phyloP scores from a whole-genome alignment of 2,329 filamentous ascomycete species.

The Cordyceps javanica region DNA sequence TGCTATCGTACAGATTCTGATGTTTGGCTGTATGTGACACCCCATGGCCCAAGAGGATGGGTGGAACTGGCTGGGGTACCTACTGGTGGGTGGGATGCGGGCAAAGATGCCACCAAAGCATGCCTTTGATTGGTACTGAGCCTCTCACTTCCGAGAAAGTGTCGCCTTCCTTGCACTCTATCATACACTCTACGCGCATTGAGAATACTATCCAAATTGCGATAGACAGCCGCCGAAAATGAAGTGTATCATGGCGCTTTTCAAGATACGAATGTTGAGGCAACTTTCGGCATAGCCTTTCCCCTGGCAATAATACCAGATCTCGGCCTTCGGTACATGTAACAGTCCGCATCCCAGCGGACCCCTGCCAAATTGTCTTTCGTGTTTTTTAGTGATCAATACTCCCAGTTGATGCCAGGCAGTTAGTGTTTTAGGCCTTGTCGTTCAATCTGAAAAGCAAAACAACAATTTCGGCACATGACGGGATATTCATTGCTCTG shows the following conservation, averaged over 20 bases:
- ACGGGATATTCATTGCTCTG: too few relatives aligned
- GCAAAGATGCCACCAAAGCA: not conserved
- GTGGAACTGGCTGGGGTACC: not conserved
- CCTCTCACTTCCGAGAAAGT: too few relatives aligned
- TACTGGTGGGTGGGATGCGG: not conserved
- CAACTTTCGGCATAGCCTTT: not conserved
- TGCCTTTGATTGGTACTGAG: too few relatives aligned
- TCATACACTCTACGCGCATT: too few relatives aligned
- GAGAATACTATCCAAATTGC: not conserved
- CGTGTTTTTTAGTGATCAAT: not conserved
- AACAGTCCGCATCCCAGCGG: not conserved
- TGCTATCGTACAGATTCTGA: not conserved
- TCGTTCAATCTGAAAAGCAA: not conserved
- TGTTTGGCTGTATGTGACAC: not conserved
- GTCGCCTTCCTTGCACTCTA: too few relatives aligned
- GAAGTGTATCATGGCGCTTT: not conserved
- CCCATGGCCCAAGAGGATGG: not conserved
- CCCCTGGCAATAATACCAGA: not conserved
- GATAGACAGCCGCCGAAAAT: not conserved
- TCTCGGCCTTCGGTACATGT: constrained; percentile 7
- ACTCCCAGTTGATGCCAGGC: not conserved
- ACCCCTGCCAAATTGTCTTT: not conserved
- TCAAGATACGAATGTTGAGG: constrained; percentile 1
- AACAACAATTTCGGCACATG: not conserved
- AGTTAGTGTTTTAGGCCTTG: not conserved